Base-by-base conservation (phyloP, 164 flowering plant species). In the Protea cynaroides region DNA sequence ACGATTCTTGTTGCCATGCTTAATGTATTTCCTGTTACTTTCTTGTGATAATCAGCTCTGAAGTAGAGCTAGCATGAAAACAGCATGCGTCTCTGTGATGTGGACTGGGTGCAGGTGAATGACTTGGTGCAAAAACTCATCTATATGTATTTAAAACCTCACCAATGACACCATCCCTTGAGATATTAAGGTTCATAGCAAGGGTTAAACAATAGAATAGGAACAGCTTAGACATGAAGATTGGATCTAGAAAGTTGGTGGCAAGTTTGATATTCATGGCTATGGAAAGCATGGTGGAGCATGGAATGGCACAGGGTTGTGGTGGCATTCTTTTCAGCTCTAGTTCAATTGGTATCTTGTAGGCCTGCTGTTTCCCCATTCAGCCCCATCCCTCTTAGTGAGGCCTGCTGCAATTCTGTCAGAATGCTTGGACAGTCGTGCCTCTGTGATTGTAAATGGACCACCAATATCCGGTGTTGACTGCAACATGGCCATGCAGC, bases 381-480 rank as follows among this genome's bases (percentile, higher is more conserved):
- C 49, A 81, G 89, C 64, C 84, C 92, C 23, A 67, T 83, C 46
- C 91, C 84, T 1, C 97, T 97, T 7, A 87, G 74, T 63, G 87
- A 84, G 13, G 76, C 86, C 23, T 93, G 97, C 64, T 93, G 96
- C 78, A 78, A 55, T 55, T 85, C 96, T 11, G 68, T 93, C 63
- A 79, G 67, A 55, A 47, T 75, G 56, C 81, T 93, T 0, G 97
- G 94, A 25, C 98, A 85, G 72, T 85, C 96, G 47, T 90, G 98
- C 66, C 67, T 90, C 44, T 93, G 98, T 57, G 75, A 77, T 90
- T 4, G 74, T 86, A 10, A 90, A 85, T 56, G 98, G 97, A 59
- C 98, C 96, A 23, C 89, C 95, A 0, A 83, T 90, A 7, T 67
- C 96, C 8, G 97, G 96, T 3, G 86, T 90, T 14, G 95, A 93